Evolutionary conservation across 164 flowering plant species (phyloP).

Genomic region (Macadamia tetraphylla): DNA sequence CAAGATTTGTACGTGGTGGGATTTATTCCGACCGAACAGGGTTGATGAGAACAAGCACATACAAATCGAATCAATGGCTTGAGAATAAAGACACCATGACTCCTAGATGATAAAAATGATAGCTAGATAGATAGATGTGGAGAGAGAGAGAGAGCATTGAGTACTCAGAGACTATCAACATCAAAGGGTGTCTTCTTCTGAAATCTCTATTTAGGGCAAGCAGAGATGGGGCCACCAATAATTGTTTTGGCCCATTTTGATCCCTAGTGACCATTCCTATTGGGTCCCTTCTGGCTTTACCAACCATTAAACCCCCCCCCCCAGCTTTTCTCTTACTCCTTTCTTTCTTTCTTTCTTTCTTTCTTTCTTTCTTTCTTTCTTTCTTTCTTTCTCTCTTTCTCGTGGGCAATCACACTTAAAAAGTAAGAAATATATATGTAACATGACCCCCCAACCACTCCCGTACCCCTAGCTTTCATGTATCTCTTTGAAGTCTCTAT

Average conservation of each 20-base stretch:
- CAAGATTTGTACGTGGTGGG: slow-evolving; percentile 11
- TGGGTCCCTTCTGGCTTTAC: slow-evolving; percentile 5
- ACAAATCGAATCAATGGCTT: slow-evolving; percentile 3
- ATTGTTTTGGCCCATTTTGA: slow-evolving; percentile 8
- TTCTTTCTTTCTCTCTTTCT: too few relatives aligned
- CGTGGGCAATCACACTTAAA: too few relatives aligned
- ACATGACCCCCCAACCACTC: too few relatives aligned
- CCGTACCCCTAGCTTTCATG: too few relatives aligned
- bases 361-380: too few relatives aligned
- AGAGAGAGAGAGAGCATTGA: not conserved
- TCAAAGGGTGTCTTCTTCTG: slow-evolving; percentile 4
- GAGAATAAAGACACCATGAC: slow-evolving; percentile 2
- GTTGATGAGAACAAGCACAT: not conserved
- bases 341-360: too few relatives aligned
- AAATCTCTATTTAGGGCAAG: slow-evolving; percentile 7
- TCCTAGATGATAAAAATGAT: not conserved
- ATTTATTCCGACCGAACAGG: slow-evolving; percentile 15
- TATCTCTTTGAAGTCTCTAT: too few relatives aligned
- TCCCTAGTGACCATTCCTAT: slow-evolving; percentile 3
- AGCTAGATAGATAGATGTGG: too few relatives aligned
- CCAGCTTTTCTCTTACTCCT: slow-evolving; percentile 4
- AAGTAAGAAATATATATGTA: too few relatives aligned
- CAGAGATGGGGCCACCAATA: slow-evolving; percentile 1
- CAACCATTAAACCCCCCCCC: not conserved
- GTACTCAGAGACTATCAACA: not conserved